Base-by-base conservation (phyloP, 2,329 filamentous ascomycete species). In the Fusarium solani-melongenae region DNA sequence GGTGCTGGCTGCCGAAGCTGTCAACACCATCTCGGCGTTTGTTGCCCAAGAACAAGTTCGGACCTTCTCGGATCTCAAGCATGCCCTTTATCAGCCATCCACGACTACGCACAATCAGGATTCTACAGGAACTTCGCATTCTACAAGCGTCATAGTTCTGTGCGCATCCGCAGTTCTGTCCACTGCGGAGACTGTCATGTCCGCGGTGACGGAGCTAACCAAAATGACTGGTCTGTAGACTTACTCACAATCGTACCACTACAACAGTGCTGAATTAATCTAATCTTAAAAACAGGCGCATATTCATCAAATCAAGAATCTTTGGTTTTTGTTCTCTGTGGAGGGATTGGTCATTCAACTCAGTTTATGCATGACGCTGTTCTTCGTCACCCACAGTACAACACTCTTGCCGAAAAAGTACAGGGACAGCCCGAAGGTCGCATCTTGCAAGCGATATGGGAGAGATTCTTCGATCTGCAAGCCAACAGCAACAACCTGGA, bases 291-390 rank as follows among this genome's bases (percentile, higher is more conserved):
- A 31, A 12, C 7, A 31, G 46, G 7, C 5, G 6, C 20, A 36
- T 15, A n/a, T 11, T 9, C 27, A 5, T 9, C 7, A 60, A 36
- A 27, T 14, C 11, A 55, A 27, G 11, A 24, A 14, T 12, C 57
- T 3, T 5, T 72, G 4, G 59, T 67, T 7, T 60, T 76, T 11
- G 64, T 76, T 31, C 63, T 76, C 1, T 70, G 70, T n/a, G 75
- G 75, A 12, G 75, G 75, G 1, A 67, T 76, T 46, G 74, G 75
- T 2, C 75, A 76, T 36, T 74, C 75, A n/a, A 76, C 74, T 1
- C 53, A 64, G 17, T 27, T 74, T 22, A 65, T 76, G 17, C 57
- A 76, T 20, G 72, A 76, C 33, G 74, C 72, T 39, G 58, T 76
- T 31, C 39, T 56, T 20, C 62, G 39, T 11, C 75, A 76, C 46